These are phyloP conservation scores for Pholiota microspora DNA, from an alignment of 768 basidiomycete genomes.

Conservation along the genomic window DNA sequence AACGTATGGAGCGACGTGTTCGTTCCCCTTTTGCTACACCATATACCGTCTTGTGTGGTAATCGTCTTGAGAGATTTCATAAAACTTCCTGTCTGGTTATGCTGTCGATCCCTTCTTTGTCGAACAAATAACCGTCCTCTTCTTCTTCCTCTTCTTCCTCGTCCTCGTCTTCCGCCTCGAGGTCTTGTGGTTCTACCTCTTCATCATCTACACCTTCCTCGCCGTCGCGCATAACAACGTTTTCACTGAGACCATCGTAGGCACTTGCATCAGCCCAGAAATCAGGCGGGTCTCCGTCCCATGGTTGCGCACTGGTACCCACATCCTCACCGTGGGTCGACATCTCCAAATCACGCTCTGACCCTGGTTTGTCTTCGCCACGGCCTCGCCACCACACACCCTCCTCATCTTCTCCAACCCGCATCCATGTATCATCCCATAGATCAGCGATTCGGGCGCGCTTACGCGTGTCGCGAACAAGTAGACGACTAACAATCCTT, in stretches of 20 bases:
- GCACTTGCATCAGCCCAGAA: constrained; percentile 5
- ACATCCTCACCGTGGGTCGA: background rate
- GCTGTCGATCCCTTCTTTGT: constrained; percentile 27
- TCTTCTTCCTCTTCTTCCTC: constrained; percentile 21
- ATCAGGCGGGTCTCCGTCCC: constrained; percentile 3
- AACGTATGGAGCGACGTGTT: background rate
- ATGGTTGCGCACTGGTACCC: background rate
- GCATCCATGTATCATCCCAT: constrained; percentile 58
- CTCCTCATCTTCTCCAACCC: background rate
- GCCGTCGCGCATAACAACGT: background rate
- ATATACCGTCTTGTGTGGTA: background rate
- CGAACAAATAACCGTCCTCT: constrained; percentile 25
- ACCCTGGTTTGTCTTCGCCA: background rate
- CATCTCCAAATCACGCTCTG: background rate
- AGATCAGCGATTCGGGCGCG: constrained; percentile 62
- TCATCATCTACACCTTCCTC: constrained; percentile 4
- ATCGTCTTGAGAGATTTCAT: constrained; percentile 8
- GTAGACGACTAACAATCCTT: constrained; percentile 54
- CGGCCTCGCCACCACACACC: background rate
- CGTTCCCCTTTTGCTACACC: background rate
- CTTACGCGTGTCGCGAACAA: constrained; percentile 68
- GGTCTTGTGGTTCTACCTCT: constrained; percentile 18
- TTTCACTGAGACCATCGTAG: constrained; percentile 6
- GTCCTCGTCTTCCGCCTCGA: constrained; percentile 19
- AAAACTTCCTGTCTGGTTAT: constrained; percentile 29